phyloP scores from a whole-genome alignment of 768 basidiomycete species.

The Calocybe cyanea region DNA sequence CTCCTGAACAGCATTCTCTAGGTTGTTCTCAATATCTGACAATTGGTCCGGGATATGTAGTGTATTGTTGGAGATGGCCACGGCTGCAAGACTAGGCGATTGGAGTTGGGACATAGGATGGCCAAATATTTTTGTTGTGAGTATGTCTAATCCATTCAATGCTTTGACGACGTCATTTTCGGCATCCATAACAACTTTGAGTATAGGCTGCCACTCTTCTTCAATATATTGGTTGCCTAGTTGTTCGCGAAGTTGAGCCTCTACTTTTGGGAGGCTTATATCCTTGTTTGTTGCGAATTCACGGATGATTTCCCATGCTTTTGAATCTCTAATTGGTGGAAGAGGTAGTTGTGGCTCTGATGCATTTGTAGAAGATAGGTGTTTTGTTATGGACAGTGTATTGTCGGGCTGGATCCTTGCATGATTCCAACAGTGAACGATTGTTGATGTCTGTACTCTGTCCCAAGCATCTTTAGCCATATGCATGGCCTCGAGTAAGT shows the following conservation, averaged over 20 bases:
- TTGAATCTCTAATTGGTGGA: constrained; percentile 16
- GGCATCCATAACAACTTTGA: constrained; percentile 8
- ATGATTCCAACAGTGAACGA: constrained; percentile 34
- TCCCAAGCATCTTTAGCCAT: constrained; percentile 30
- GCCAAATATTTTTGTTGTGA: background rate
- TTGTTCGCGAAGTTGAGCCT: constrained; percentile 6
- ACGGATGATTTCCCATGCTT: constrained; percentile 9
- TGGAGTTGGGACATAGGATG: constrained; percentile 8
- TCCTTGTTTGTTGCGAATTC: constrained; percentile 12
- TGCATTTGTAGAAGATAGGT: background rate
- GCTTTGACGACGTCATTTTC: constrained; percentile 11
- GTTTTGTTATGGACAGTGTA: no score
- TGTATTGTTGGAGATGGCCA: no score
- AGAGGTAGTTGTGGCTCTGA: background rate
- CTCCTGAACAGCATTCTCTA: background rate
- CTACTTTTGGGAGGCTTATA: constrained; percentile 15
- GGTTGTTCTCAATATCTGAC: background rate
- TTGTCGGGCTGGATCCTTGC: constrained; percentile 23
- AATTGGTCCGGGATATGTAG: no score
- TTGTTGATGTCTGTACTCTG: constrained; percentile 23
- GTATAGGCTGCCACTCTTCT: constrained; percentile 13
- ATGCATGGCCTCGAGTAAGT: constrained; percentile 30
- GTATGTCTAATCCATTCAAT: constrained; percentile 8
- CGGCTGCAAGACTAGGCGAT: background rate
- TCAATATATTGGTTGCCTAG: constrained; percentile 12